Conservation (phyloP, 495 filamentous ascomycete species). For the Amniculicola lignicola region DNA sequence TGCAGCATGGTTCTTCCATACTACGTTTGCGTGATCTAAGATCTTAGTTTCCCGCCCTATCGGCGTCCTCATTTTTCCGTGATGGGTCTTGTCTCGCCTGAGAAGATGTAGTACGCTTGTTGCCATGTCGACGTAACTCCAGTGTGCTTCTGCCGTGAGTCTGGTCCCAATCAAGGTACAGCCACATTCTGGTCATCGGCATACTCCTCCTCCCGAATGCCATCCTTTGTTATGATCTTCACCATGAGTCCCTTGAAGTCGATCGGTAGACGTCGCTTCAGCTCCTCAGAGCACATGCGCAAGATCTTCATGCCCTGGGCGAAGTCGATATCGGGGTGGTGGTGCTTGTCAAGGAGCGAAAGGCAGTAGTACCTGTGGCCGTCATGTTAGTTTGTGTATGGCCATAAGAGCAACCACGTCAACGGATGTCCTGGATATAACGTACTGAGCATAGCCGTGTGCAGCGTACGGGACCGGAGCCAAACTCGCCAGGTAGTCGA, state of each 20-base stretch:
- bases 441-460: slow-evolving; percentile 95
- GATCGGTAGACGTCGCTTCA: slow-evolving; percentile 91
- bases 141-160: background rate
- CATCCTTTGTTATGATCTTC: slow-evolving; percentile 91
- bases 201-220: slow-evolving; percentile 75
- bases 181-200: slow-evolving; percentile 72
- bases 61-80: no score
- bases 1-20: no score
- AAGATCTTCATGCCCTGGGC: slow-evolving; percentile 88
- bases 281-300: slow-evolving; percentile 90
- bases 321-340: slow-evolving; percentile 85
- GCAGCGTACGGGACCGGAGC: slow-evolving; percentile 91
- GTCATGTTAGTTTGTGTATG: slow-evolving; percentile 1
- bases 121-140: slow-evolving; percentile 6
- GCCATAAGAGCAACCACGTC: background rate
- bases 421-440: slow-evolving; percentile 26
- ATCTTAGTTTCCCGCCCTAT: no score
- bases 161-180: slow-evolving; percentile 50
- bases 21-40: no score
- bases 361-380: slow-evolving; percentile 77
- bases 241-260: slow-evolving; percentile 94
- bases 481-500: slow-evolving; percentile 89
- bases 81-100: no score
- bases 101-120: slow-evolving; percentile 16
- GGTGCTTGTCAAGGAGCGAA: slow-evolving; percentile 95